Percentiles rank a stretch among this genome's conserved stretches.
phyloP scores from a whole-genome alignment of 495 filamentous ascomycete species.

The Aspergillus homomorphus region DNA sequence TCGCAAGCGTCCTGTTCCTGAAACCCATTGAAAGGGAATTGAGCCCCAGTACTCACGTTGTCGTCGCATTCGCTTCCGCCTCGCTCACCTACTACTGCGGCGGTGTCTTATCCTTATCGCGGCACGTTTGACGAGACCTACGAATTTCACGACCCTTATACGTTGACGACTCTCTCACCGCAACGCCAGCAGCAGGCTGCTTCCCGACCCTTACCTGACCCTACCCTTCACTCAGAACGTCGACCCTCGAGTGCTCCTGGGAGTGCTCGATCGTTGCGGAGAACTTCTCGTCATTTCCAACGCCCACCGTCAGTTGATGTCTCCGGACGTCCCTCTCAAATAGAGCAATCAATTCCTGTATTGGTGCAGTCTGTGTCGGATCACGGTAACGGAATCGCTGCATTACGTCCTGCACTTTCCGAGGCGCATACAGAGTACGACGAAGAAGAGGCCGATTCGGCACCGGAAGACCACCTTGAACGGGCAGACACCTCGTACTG shows the following conservation, averaged over 20 bases:
- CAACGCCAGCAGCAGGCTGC: slow-evolving; percentile 58
- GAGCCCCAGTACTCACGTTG: slow-evolving; percentile 33
- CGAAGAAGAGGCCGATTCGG: slow-evolving; percentile 31
- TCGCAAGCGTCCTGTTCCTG: slow-evolving; percentile 1
- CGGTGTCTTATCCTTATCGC: slow-evolving; percentile 41
- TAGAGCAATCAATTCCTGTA: slow-evolving; percentile 31
- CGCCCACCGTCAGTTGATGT: slow-evolving; percentile 38
- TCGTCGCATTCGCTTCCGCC: slow-evolving; percentile 22
- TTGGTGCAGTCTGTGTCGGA: slow-evolving; percentile 22
- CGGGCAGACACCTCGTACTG: slow-evolving; percentile 44
- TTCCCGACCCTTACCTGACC: slow-evolving; percentile 30
- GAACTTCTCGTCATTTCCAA: slow-evolving; percentile 41
- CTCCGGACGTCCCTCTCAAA: slow-evolving; percentile 24
- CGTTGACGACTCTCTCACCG: slow-evolving; percentile 49
- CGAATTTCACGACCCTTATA: slow-evolving; percentile 54
- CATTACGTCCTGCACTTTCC: slow-evolving; percentile 34
- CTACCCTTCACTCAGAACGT: slow-evolving; percentile 32
- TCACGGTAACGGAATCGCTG: slow-evolving; percentile 23
- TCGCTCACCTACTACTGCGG: slow-evolving; percentile 27
- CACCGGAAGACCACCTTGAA: slow-evolving; percentile 34
- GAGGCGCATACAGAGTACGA: slow-evolving; percentile 41
- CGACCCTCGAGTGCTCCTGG: slow-evolving; percentile 51
- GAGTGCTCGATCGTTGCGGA: slow-evolving; percentile 49
- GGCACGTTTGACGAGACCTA: slow-evolving; percentile 55
- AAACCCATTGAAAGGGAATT: neutral